Evolutionary conservation across 805 yeast species (phyloP), one percentile per base, ranked within the genome.

Genomic region (Starmerella apicola): DNA sequence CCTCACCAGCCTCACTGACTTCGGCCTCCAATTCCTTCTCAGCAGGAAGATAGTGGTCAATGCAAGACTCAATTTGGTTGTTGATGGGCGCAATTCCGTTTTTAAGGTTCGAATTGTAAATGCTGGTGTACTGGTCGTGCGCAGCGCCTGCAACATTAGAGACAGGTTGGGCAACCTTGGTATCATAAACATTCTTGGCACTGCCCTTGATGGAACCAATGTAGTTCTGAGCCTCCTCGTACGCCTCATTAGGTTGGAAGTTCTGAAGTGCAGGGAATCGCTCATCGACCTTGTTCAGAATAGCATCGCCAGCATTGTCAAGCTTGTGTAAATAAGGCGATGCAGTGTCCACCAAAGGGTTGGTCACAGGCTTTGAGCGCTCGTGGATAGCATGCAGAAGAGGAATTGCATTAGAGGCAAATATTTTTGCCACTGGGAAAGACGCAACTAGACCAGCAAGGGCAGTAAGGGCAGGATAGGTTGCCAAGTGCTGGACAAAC

Each of bases 51-150:
- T 66, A 63, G 26, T 57, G 59, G 29, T 62, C 56, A 22, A 73
- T 65, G 19, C 64, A 50, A 2, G 63, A 55, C 45, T 69, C 76
- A 37, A 80, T 56, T 25, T 65, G 60, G 26, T 66, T 59, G 60
- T 80, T 83, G 33, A 78, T 33, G 22, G 91, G 86, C 27, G 63
- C 65, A 34, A 80, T 62, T 10, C 77, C 26, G 3, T 81, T 78
- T 56, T 78, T 84, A 18, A 77, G 52, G 23, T 73, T 62, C 6
- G 72, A 66, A 52, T 76, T 75, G 54, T 70, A 68, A 30, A 74
- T 52, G 24, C 71, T 64, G 35, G 67, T 62, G 52, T 73, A 69
- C 53, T 74, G 70, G 38, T 60, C 60, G 37, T 63, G 64, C 46
- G 80, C 74, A 42, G 68, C 59, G 36, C 64, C 67, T 34, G 59